phyloP scores from a whole-genome alignment of 768 basidiomycete species.

The Pisolithus marmoratus region DNA sequence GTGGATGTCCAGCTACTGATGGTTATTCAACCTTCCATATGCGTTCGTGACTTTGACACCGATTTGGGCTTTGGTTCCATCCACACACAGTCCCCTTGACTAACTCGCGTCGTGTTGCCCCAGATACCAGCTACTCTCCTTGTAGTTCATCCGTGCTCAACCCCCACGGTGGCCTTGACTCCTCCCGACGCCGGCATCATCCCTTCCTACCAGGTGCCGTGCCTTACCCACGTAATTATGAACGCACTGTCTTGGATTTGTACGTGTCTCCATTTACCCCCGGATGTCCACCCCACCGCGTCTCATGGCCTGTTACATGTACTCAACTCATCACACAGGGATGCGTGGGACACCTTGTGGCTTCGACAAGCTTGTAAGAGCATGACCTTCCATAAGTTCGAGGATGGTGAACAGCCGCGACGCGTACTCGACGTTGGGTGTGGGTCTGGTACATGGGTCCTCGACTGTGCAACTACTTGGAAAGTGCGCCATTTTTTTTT shows the following conservation, averaged over 20 bases:
- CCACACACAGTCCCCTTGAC: background rate
- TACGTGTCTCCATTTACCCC: slow-evolving; percentile 18
- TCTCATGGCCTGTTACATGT: background rate
- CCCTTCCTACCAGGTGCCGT: slow-evolving; percentile 43
- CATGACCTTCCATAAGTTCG: slow-evolving; percentile 60
- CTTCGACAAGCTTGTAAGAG: slow-evolving; percentile 50
- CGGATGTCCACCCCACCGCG: background rate
- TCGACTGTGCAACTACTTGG: slow-evolving; percentile 61
- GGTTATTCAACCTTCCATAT: too few relatives aligned
- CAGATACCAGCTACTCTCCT: background rate
- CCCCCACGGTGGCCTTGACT: slow-evolving; percentile 9
- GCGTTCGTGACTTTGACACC: too few relatives aligned
- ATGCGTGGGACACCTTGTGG: slow-evolving; percentile 62
- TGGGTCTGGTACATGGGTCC: slow-evolving; percentile 71
- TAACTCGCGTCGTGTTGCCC: background rate
- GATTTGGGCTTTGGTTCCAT: background rate
- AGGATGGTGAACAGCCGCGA: background rate
- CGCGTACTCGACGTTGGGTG: slow-evolving; percentile 63
- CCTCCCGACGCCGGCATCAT: slow-evolving; percentile 47
- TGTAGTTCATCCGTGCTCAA: slow-evolving; percentile 22
- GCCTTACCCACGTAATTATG: slow-evolving; percentile 68
- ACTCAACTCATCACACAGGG: slow-evolving; percentile 34
- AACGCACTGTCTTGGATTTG: slow-evolving; percentile 58
- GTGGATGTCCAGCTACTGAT: too few relatives aligned
- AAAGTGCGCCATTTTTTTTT: slow-evolving; percentile 33